Evolutionary conservation across 192 early-diverging fungal species (phyloP).

Genomic region (Podila verticillata): DNA sequence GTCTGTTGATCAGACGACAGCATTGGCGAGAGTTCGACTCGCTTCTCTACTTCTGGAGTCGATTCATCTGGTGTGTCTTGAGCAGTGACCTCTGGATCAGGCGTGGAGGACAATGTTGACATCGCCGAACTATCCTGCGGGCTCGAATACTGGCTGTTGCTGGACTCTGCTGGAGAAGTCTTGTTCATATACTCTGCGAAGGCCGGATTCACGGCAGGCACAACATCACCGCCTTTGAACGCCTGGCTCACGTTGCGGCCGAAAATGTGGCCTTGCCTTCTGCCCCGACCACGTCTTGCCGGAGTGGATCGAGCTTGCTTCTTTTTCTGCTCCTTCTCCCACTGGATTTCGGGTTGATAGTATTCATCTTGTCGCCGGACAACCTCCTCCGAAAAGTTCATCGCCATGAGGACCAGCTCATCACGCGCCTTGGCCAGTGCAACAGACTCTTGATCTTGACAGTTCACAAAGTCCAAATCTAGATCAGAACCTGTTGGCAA

Average conservation of each 20-base stretch:
- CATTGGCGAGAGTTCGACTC: background rate
- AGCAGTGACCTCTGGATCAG: background rate
- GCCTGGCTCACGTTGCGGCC: background rate
- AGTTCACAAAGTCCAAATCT: background rate
- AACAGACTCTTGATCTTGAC: background rate
- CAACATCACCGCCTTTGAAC: background rate
- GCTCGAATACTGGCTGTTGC: background rate
- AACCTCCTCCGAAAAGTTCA: constrained; percentile 39
- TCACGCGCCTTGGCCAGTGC: constrained; percentile 23
- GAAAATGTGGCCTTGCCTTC: too few relatives aligned
- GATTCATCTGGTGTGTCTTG: background rate
- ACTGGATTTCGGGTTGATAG: background rate
- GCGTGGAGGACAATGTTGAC: background rate
- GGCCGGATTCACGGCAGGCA: constrained; percentile 15
- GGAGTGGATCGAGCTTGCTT: background rate
- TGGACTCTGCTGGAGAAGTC: too few relatives aligned
- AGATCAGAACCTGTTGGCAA: background rate
- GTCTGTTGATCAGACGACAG: constrained; percentile 9
- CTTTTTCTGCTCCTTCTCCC: background rate
- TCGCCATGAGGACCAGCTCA: constrained; percentile 37
- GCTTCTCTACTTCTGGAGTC: background rate
- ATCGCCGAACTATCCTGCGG: background rate
- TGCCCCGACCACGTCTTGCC: background rate
- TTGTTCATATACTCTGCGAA: background rate
- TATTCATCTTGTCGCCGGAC: constrained; percentile 13